Evolutionary conservation across 305 asterid species (phyloP).

Genomic region (Rubia tinctorum): DNA sequence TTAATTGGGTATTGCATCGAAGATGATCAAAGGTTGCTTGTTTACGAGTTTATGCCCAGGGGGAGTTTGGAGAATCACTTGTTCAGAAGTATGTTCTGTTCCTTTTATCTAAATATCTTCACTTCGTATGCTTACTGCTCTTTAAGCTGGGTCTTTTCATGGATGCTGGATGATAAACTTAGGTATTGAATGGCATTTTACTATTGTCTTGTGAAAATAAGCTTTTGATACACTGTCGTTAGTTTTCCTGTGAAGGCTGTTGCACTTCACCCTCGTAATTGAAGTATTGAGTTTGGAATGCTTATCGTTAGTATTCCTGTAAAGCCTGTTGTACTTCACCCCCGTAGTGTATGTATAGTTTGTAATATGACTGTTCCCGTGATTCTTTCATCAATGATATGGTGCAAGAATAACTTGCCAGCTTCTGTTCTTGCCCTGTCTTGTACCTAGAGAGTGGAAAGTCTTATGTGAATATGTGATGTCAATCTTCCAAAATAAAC

Average conservation of each 20-base stretch:
- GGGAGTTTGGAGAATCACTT: conserved; percentile 37
- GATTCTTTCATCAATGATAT: neutral
- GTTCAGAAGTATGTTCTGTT: conserved; percentile 25
- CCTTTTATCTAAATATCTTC: neutral
- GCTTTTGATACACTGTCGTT: neutral
- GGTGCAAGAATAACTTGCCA: neutral
- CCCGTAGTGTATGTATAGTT: neutral
- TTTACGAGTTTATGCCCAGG: conserved; percentile 35
- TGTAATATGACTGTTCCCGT: neutral
- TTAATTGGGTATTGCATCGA: conserved; percentile 30
- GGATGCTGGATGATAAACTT: neutral
- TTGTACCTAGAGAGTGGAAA: neutral
- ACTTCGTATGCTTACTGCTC: neutral
- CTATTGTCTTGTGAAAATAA: neutral
- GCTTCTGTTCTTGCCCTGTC: neutral
- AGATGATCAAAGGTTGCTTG: conserved; percentile 30
- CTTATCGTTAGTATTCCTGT: too few relatives aligned
- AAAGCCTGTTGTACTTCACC: neutral
- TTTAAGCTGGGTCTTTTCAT: neutral
- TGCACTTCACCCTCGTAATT: neutral
- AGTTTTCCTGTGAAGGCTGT: neutral
- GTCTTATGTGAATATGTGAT: neutral
- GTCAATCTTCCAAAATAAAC: neutral
- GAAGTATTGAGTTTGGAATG: neutral
- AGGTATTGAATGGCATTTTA: neutral